Conservation (phyloP, 129 eudicot genomes). For the Chrysanthemum makinoi region DNA sequence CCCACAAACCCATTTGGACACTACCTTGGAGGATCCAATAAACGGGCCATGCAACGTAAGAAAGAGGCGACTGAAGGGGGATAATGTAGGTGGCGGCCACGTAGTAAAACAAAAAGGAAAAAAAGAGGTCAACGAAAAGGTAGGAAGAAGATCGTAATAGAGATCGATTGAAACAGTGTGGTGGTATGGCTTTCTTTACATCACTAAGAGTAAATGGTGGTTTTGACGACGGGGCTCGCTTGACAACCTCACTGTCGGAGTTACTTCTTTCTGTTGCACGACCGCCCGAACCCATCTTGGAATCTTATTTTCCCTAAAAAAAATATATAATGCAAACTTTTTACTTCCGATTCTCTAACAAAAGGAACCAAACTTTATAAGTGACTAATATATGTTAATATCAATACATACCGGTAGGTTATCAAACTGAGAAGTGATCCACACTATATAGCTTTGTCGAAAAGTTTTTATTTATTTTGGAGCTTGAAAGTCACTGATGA, state of each 20-base stretch:
- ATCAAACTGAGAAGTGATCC: too few relatives aligned
- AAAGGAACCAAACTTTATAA: too few relatives aligned
- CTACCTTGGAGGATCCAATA: constrained; percentile 21
- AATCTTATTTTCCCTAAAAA: not conserved
- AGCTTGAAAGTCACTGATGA: too few relatives aligned
- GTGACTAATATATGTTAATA: too few relatives aligned
- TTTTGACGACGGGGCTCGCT: constrained; percentile 19
- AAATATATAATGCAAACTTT: too few relatives aligned
- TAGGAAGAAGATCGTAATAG: not conserved
- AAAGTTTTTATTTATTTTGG: too few relatives aligned
- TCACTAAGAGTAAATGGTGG: constrained; percentile 15
- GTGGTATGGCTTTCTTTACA: constrained; percentile 19
- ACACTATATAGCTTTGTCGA: too few relatives aligned
- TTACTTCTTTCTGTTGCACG: not conserved
- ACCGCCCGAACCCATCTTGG: constrained; percentile 17
- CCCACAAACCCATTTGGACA: constrained; percentile 22
- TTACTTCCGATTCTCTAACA: too few relatives aligned
- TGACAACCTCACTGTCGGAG: not conserved
- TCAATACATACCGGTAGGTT: too few relatives aligned
- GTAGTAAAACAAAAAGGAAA: constrained; percentile 12
- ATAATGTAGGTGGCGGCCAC: not conserved
- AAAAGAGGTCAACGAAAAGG: constrained; percentile 16
- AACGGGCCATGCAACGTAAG: constrained; percentile 8
- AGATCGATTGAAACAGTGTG: constrained; percentile 18
- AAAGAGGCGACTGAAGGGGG: not conserved